phyloP scores from a whole-genome alignment of 148 eudicot genomes.

The Diospyros kaki region DNA sequence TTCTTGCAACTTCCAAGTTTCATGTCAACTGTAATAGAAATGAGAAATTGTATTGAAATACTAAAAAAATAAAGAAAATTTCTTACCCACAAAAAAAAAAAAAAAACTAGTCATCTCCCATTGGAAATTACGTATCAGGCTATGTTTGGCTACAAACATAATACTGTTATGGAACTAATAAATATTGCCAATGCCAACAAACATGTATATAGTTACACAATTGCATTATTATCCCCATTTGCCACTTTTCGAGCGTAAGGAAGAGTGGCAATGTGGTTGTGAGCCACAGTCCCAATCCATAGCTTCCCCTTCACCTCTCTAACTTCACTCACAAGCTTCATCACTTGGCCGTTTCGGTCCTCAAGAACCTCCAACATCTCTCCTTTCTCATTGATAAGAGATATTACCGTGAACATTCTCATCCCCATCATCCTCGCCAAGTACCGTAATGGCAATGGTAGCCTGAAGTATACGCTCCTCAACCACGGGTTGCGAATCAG shows the following conservation, averaged over 20 bases:
- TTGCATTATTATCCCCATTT: too few relatives aligned
- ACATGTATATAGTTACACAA: too few relatives aligned
- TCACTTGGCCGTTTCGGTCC: conserved; percentile 69
- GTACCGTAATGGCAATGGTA: conserved; percentile 58
- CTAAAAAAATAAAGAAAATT: too few relatives aligned
- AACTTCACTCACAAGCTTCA: conserved; percentile 92
- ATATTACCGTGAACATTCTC: conserved; percentile 74
- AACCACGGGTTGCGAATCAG: conserved; percentile 71
- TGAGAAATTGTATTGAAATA: too few relatives aligned
- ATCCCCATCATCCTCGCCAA: conserved; percentile 64
- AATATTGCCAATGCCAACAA: too few relatives aligned
- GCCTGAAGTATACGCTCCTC: conserved; percentile 66
- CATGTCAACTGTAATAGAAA: too few relatives aligned
- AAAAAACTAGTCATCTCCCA: too few relatives aligned
- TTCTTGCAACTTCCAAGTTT: too few relatives aligned
- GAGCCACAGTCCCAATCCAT: conserved; percentile 99
- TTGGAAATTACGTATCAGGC: too few relatives aligned
- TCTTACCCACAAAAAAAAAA: too few relatives aligned
- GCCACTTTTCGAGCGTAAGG: conserved; percentile 46
- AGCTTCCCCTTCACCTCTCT: conserved; percentile 71
- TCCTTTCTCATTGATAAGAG: conserved; percentile 61
- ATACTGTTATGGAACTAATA: too few relatives aligned
- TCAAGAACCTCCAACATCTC: conserved; percentile 72
- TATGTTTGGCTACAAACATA: too few relatives aligned
- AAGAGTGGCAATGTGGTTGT: conserved; percentile 87